A percentile compares a stretch with the other conserved stretches of the same genome.
phyloP scores from a whole-genome alignment of 345 rosid genomes.

The Populus pruinosa region DNA sequence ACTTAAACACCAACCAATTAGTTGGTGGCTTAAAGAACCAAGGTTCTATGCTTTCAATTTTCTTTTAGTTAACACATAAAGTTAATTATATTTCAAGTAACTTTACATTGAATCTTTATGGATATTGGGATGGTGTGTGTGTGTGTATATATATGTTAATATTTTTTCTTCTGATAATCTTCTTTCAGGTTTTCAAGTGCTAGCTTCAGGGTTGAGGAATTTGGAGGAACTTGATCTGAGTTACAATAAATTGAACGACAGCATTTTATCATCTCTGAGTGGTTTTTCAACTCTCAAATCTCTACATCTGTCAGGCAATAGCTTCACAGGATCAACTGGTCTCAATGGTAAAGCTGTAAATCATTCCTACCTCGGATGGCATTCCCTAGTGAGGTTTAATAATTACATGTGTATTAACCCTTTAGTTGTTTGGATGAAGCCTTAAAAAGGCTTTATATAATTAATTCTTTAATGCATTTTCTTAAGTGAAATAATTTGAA shows the following conservation, averaged over 20 bases:
- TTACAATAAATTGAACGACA: fast-evolving
- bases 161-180: too few species aligned
- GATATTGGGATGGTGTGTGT: too few species aligned
- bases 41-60: not conserved
- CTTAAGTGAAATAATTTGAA: too few species aligned
- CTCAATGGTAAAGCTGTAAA: not conserved
- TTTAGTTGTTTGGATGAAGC: too few species aligned
- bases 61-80: too few species aligned
- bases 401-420: too few species aligned
- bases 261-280: not conserved
- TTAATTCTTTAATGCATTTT: too few species aligned
- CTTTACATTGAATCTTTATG: too few species aligned
- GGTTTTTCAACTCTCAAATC: not conserved
- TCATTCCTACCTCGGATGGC: too few species aligned
- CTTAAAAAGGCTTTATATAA: too few species aligned
- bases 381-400: not conserved
- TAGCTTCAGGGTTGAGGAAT: not conserved
- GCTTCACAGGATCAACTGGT: not conserved
- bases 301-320: not conserved
- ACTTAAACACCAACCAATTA: fast-evolving
- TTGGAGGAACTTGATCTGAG: not conserved
- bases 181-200: not conserved
- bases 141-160: too few species aligned
- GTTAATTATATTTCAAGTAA: too few species aligned
- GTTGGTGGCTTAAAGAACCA: not conserved